phyloP scores from a whole-genome alignment of 129 eudicot genomes.

The Chrysanthemum seticuspe region DNA sequence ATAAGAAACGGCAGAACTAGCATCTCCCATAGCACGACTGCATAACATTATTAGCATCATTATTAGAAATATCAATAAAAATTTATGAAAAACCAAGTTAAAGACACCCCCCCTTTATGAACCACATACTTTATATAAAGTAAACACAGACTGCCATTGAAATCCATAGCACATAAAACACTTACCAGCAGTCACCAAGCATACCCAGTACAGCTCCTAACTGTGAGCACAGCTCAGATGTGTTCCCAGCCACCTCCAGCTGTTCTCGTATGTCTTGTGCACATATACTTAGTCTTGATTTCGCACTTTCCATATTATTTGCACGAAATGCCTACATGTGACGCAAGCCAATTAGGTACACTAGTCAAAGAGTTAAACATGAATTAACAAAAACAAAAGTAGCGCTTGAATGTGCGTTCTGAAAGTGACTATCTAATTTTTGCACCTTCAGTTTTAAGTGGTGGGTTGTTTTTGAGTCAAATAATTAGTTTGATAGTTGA shows the following conservation, averaged over 20 bases:
- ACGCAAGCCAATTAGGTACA: slow-evolving; percentile 25
- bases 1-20: slow-evolving; percentile 65
- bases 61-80: neutral
- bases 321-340: slow-evolving; percentile 85
- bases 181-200: slow-evolving; percentile 98
- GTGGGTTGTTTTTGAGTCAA: too few relatives aligned
- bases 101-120: neutral
- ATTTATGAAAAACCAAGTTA: too few relatives aligned
- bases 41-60: slow-evolving; percentile 18
- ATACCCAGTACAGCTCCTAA: slow-evolving; percentile 92
- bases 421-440: neutral
- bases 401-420: slow-evolving; percentile 9
- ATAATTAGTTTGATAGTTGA: too few relatives aligned
- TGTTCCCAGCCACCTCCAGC: slow-evolving; percentile 58
- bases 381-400: neutral
- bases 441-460: neutral
- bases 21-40: slow-evolving; percentile 92
- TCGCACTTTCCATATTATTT: slow-evolving; percentile 90
- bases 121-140: neutral
- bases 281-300: slow-evolving; percentile 81
- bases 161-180: slow-evolving; percentile 12
- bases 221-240: slow-evolving; percentile 89
- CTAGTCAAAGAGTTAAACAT: neutral
- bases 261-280: slow-evolving; percentile 86
- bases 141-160: neutral